Evolutionary conservation across 805 yeast genomes (phyloP).

Genomic region (Monosporozyma unispora): DNA sequence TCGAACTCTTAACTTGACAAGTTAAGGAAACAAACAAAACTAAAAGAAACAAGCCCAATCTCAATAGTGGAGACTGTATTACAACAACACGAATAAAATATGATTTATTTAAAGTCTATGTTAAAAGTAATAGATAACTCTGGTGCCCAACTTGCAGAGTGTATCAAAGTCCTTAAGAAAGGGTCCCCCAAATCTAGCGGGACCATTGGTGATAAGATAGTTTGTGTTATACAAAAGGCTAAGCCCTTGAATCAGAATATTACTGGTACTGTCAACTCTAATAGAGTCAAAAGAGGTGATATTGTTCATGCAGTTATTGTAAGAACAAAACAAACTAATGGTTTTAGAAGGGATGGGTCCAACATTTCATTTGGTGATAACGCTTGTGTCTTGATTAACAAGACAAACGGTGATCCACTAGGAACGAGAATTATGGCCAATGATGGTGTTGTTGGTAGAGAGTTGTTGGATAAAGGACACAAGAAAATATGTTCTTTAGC

Average conservation of each 20-base stretch:
- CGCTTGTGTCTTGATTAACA: slow-evolving; percentile 91
- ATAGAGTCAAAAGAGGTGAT: slow-evolving; percentile 89
- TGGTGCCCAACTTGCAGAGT: slow-evolving; percentile 90
- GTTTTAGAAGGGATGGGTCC: slow-evolving; percentile 78
- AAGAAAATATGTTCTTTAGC: slow-evolving; percentile 86
- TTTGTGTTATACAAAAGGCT: slow-evolving; percentile 89
- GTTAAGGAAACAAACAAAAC: background rate
- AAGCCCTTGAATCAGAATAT: slow-evolving; percentile 62
- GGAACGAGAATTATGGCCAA: slow-evolving; percentile 70
- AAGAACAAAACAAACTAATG: slow-evolving; percentile 70
- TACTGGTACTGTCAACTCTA: slow-evolving; percentile 64
- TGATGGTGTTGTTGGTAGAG: slow-evolving; percentile 73
- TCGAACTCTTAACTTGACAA: too few species aligned
- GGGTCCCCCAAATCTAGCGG: slow-evolving; percentile 73
- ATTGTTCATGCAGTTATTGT: slow-evolving; percentile 93
- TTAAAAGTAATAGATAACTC: slow-evolving; percentile 90
- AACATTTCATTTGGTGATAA: slow-evolving; percentile 86
- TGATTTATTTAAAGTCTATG: slow-evolving; percentile 85
- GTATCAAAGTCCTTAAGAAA: slow-evolving; percentile 89
- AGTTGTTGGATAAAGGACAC: slow-evolving; percentile 71
- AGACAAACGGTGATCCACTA: slow-evolving; percentile 79
- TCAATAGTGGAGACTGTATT: background rate
- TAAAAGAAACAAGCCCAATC: background rate
- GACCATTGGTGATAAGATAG: slow-evolving; percentile 81
- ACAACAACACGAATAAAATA: slow-evolving; percentile 19